These are phyloP conservation scores for Coffea canephora DNA, from an alignment of 257 asterid species.

Conservation along the genomic window DNA sequence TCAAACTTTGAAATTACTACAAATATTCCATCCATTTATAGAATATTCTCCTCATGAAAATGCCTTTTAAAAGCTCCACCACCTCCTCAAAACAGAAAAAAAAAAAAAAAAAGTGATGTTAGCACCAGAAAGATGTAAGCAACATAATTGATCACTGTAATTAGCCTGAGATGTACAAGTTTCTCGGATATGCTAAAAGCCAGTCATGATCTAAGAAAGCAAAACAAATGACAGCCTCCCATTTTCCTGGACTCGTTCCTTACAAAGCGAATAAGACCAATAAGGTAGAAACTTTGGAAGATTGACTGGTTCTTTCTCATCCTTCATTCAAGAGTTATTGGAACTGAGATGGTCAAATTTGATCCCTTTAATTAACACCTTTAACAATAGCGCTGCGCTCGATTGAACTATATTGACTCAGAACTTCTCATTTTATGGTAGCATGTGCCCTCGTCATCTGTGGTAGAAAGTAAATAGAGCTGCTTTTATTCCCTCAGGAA, in stretches of 20 bases:
- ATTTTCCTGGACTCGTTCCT: background rate
- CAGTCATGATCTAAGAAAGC: background rate
- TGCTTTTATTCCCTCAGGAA: conserved; percentile 23
- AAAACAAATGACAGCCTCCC: background rate
- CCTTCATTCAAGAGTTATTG: background rate
- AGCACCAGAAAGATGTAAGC: too few relatives aligned
- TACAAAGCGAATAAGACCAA: background rate
- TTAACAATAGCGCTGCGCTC: background rate
- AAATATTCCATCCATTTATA: too few relatives aligned
- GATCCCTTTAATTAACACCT: background rate
- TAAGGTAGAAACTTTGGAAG: too few relatives aligned
- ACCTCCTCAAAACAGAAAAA: too few relatives aligned
- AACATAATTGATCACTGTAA: background rate
- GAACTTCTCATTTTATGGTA: too few relatives aligned
- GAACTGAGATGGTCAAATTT: background rate
- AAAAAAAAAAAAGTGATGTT: too few relatives aligned
- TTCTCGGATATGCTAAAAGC: background rate
- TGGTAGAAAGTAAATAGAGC: too few relatives aligned
- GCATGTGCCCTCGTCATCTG: background rate
- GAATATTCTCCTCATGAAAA: too few relatives aligned
- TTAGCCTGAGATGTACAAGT: background rate
- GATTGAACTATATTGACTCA: too few relatives aligned
- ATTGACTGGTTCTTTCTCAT: background rate
- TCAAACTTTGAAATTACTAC: too few relatives aligned
- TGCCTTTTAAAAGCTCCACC: too few relatives aligned